Evolutionary conservation across 306 rosid species (phyloP).

Genomic region (Fragaria iinumae): DNA sequence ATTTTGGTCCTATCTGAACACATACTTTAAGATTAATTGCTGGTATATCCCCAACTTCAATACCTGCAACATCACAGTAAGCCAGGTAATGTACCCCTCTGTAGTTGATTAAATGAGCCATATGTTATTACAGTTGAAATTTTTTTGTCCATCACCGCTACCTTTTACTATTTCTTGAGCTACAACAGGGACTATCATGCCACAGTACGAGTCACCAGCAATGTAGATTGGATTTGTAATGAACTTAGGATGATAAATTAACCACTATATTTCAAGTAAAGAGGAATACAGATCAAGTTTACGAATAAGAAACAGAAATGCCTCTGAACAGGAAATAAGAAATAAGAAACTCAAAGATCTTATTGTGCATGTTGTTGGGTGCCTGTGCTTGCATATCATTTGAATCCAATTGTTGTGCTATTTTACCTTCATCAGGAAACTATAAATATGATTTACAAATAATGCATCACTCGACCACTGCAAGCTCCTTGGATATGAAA

Average conservation of each 20-base stretch:
- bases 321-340: background rate
- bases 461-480: constrained; percentile 7
- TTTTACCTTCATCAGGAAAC: constrained; percentile 25
- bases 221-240: constrained; percentile 25
- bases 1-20: background rate
- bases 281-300: background rate
- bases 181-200: constrained; percentile 27
- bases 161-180: constrained; percentile 29
- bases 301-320: background rate
- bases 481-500: constrained; percentile 28
- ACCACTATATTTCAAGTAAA: constrained; percentile 29
- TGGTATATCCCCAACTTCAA: constrained; percentile 20
- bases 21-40: constrained; percentile 26
- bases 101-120: background rate
- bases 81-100: background rate
- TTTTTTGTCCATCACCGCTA: background rate
- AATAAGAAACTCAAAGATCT: background rate
- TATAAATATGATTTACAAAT: constrained; percentile 1
- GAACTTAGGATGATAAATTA: constrained; percentile 29
- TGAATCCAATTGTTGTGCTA: background rate
- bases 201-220: constrained; percentile 36
- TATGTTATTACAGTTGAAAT: background rate
- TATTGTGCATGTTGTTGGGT: background rate
- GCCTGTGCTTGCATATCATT: background rate
- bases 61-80: constrained; percentile 22